Evolutionary conservation across 2,329 filamentous ascomycete species (phyloP).

Genomic region (Monosporascus sp.): DNA sequence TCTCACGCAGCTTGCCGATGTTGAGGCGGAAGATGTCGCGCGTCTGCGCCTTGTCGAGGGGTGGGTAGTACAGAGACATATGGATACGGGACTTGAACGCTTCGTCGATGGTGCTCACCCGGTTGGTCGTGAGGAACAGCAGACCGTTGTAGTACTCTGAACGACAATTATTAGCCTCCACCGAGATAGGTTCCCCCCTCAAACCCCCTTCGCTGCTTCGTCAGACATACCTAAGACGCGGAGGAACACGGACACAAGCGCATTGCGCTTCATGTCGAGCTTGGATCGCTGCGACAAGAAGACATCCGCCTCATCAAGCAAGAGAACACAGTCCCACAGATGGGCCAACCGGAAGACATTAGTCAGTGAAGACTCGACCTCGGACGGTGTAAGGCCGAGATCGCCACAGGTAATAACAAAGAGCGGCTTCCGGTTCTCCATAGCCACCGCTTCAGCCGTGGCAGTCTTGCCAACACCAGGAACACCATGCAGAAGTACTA

Average conservation of each 20-base stretch:
- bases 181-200: too few species aligned
- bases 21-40: slow-evolving; percentile 37
- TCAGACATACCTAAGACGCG: slow-evolving; percentile 20
- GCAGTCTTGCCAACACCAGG: slow-evolving; percentile 46
- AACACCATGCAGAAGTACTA: slow-evolving; percentile 41
- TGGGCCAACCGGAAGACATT: slow-evolving; percentile 38
- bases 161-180: too few species aligned
- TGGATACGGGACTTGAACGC: slow-evolving; percentile 38
- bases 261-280: slow-evolving; percentile 29
- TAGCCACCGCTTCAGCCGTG: slow-evolving; percentile 38
- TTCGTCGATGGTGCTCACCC: slow-evolving; percentile 37
- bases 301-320: slow-evolving; percentile 25
- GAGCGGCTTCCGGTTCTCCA: slow-evolving; percentile 37
- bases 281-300: slow-evolving; percentile 24
- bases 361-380: slow-evolving; percentile 35
- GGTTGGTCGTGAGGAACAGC: slow-evolving; percentile 40
- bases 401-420: slow-evolving; percentile 47
- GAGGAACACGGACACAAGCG: slow-evolving; percentile 32
- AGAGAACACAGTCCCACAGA: slow-evolving; percentile 25
- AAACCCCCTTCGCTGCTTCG: too few species aligned
- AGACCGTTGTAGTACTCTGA: slow-evolving; percentile 32
- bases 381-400: slow-evolving; percentile 34
- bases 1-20: slow-evolving; percentile 31
- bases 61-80: slow-evolving; percentile 32
- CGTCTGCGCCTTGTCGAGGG: slow-evolving; percentile 32